These are phyloP conservation scores for Penicillium macrosclerotiorum DNA, from an alignment of 495 filamentous ascomycete genomes.

Conservation along the genomic window DNA sequence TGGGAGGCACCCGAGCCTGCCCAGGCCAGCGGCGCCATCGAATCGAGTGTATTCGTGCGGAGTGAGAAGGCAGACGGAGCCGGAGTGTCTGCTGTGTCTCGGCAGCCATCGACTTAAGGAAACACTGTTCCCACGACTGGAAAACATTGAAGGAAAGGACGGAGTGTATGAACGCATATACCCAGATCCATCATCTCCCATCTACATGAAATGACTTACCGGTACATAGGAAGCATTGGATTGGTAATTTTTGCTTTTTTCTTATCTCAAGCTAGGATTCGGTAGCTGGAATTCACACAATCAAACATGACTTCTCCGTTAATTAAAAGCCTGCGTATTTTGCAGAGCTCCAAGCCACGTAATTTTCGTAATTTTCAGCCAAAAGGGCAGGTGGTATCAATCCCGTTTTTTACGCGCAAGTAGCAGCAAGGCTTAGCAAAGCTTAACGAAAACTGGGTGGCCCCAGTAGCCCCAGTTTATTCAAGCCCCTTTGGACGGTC, in stretches of 20 bases:
- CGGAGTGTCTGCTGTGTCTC: conserved; percentile 8
- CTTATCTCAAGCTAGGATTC: no score
- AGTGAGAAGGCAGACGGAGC: conserved; percentile 6
- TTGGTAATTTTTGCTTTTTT: neutral
- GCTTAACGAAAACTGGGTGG: conserved; percentile 5
- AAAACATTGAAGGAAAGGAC: no score
- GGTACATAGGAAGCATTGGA: neutral
- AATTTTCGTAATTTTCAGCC: neutral
- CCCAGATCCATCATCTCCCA: no score
- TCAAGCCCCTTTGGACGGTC: no score
- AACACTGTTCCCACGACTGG: neutral
- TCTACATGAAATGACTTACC: no score
- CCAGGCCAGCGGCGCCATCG: conserved; percentile 10
- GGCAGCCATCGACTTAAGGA: neutral
- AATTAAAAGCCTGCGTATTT: no score
- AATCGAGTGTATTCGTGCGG: neutral
- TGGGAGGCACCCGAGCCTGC: neutral
- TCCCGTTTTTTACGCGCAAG: neutral
- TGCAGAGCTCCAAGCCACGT: no score
- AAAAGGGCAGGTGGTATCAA: neutral
- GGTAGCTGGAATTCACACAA: no score
- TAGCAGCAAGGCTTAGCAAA: conserved; percentile 15
- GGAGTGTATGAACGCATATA: no score
- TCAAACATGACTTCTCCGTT: no score
- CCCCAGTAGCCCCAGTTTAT: neutral